Base-by-base conservation (phyloP, 139 green algal genomes). In the Monoraphidium neglectum region DNA sequence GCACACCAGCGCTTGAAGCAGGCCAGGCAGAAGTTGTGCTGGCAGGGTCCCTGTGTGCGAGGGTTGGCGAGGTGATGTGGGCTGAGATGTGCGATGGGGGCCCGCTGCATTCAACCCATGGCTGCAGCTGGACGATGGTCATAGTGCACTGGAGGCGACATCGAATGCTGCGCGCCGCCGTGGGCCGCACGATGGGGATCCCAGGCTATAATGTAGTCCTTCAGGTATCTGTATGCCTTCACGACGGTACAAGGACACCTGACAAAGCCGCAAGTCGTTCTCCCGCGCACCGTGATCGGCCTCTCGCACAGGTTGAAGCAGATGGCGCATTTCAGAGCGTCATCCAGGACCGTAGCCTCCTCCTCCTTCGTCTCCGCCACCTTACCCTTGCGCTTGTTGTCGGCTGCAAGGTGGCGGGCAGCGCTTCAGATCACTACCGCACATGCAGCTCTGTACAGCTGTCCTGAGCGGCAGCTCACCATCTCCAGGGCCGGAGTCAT, bases 1-100 rank as follows among this genome's bases (percentile, higher is more conserved):
- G 76, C 81, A 13, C 85, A 73, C 91, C 88, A 95, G 37, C 87
- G 88, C 49, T 89, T 91, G 84, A 98, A 94, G 84, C 94, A 98
- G 38, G 76, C 87, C n/a, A 98, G 86, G 85, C 94, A 98, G 82
- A 95, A 98, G 82, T 98, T 98, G 88, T 98, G 94, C 80, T 98
- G 94, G 88, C 94, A 98, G 30, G 94, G 90, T 0, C 94, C 92
- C 92, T 97, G 90, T 66, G 24, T 10, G 56, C 24, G 56, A 28
- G 56, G 56, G 56, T 28, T 21, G 43, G 43, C 8, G 8, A 21
- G 43, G 43, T 8, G 43, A 8, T 51, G 43, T 51, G 43, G 8
- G 43, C 24, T 68, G 60, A 16, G 23, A 26, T 26, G 24, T 32
- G 32, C 64, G n/a, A 56, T 12, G 16, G 32, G 64, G 15, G n/a